Evolutionary conservation across 176 grass and related monocot genomes (phyloP).

Genomic region (Phyllostachys edulis): DNA sequence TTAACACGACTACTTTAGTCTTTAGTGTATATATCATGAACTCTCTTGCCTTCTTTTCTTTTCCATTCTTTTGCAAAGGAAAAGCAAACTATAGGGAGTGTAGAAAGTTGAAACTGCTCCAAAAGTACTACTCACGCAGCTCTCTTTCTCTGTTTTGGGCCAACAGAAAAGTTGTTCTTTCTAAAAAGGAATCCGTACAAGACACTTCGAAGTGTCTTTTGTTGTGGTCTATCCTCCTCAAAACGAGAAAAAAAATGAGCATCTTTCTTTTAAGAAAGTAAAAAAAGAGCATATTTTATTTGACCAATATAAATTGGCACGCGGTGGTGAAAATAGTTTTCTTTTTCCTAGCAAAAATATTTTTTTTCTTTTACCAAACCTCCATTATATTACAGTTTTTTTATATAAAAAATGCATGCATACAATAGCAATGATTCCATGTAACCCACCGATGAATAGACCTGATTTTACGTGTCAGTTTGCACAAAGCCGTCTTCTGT

Average conservation of each 20-base stretch:
- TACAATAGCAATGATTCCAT: neutral
- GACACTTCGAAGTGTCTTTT: slow-evolving; percentile 8
- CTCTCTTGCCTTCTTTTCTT: neutral
- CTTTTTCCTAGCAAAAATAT: too few species aligned
- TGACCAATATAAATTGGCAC: neutral
- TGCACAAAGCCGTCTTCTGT: neutral
- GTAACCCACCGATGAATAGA: neutral
- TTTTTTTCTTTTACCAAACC: too few species aligned
- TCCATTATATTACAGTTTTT: too few species aligned
- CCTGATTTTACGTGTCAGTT: neutral
- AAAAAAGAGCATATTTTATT: neutral
- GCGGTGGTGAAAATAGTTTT: too few species aligned
- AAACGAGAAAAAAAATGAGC: neutral
- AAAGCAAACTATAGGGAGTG: neutral
- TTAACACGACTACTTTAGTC: neutral
- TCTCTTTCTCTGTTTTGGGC: neutral
- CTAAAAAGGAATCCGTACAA: neutral
- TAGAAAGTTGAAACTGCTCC: neutral
- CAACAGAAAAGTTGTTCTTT: neutral
- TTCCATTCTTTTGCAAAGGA: neutral
- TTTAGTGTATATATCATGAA: neutral
- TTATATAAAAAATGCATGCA: neutral
- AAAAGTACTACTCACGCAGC: neutral
- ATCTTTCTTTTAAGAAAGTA: neutral
- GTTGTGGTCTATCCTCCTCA: neutral